These are phyloP conservation scores for Basipetospora chlamydospora DNA, from an alignment of 2,329 filamentous ascomycete species.

Conservation along the genomic window DNA sequence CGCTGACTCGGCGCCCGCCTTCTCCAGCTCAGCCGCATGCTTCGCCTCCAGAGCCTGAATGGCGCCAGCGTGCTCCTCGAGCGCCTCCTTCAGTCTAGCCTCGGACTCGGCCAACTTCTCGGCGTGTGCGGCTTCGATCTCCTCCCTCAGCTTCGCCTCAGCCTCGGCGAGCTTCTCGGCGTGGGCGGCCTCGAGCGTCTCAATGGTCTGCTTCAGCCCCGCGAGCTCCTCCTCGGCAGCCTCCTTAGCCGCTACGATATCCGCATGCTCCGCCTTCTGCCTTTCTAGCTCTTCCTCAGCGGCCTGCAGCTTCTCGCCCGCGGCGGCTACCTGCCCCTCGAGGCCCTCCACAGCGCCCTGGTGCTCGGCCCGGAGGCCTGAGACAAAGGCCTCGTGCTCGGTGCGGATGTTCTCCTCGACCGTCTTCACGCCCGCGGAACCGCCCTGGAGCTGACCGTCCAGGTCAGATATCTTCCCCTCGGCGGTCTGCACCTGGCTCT, in stretches of 20 bases:
- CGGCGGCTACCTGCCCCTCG: constrained; percentile 31
- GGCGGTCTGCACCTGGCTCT: constrained; percentile 38
- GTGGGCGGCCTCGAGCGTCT: constrained; percentile 20
- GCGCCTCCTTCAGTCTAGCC: constrained; percentile 20
- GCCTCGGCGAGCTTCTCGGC: constrained; percentile 25
- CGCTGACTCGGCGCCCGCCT: constrained; percentile 27
- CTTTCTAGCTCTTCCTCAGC: constrained; percentile 36
- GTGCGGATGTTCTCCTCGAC: constrained; percentile 26
- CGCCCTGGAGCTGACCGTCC: constrained; percentile 32
- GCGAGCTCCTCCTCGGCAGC: constrained; percentile 32
- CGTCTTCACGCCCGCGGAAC: constrained; percentile 19
- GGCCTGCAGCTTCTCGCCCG: constrained; percentile 32
- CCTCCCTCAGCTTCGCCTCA: constrained; percentile 31
- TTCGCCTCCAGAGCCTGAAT: constrained; percentile 37
- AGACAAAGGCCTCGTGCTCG: constrained; percentile 27
- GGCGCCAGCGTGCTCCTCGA: constrained; percentile 28
- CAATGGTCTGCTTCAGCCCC: constrained; percentile 34
- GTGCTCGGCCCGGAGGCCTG: constrained; percentile 34
- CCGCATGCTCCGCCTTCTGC: constrained; percentile 32
- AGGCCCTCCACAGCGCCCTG: constrained; percentile 32
- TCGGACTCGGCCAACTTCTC: constrained; percentile 20
- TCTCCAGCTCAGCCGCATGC: constrained; percentile 34
- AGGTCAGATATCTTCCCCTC: constrained; percentile 41
- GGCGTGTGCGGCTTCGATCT: constrained; percentile 29
- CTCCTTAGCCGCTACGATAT: constrained; percentile 34